Evolutionary conservation across 2,329 filamentous ascomycete species (phyloP).

Genomic region (Penicillium hesseltinei): DNA sequence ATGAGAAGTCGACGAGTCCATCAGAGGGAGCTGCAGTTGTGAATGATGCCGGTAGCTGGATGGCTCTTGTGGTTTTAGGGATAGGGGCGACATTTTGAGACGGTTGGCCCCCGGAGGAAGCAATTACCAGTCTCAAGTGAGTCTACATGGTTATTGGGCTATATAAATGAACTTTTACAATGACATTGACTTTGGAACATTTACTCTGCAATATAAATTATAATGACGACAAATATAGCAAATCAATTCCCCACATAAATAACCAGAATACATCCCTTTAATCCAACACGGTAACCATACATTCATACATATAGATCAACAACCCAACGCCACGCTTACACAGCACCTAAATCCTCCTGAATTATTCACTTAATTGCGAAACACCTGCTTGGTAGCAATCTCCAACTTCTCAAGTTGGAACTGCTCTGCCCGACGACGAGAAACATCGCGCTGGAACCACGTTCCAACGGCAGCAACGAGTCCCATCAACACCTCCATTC

Average conservation of each 20-base stretch:
- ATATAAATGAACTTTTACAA: neutral
- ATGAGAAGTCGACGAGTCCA: conserved; percentile 12
- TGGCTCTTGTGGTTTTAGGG: conserved; percentile 16
- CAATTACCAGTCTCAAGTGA: neutral
- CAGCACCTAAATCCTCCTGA: neutral
- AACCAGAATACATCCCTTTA: conserved; percentile 12
- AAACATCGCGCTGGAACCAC: conserved; percentile 33
- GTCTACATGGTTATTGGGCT: too few relatives aligned
- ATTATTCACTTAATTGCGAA: conserved; percentile 7
- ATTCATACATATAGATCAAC: neutral
- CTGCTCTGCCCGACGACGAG: conserved; percentile 26
- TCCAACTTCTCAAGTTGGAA: conserved; percentile 30
- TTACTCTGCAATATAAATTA: neutral
- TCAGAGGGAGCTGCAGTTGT: conserved; percentile 17
- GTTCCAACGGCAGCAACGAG: conserved; percentile 30
- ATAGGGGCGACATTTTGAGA: conserved; percentile 12
- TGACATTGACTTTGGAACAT: neutral
- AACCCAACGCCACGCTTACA: neutral
- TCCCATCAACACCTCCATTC: conserved; percentile 36
- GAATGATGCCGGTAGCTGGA: conserved; percentile 15
- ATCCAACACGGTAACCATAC: neutral
- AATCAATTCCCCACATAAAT: neutral
- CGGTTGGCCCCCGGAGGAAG: neutral
- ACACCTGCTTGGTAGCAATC: conserved; percentile 25
- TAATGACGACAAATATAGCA: neutral